A percentile compares a stretch with the other conserved stretches of the same genome.
phyloP scores from a whole-genome alignment of 805 yeast genomes.

The Candida peoriensis region DNA sequence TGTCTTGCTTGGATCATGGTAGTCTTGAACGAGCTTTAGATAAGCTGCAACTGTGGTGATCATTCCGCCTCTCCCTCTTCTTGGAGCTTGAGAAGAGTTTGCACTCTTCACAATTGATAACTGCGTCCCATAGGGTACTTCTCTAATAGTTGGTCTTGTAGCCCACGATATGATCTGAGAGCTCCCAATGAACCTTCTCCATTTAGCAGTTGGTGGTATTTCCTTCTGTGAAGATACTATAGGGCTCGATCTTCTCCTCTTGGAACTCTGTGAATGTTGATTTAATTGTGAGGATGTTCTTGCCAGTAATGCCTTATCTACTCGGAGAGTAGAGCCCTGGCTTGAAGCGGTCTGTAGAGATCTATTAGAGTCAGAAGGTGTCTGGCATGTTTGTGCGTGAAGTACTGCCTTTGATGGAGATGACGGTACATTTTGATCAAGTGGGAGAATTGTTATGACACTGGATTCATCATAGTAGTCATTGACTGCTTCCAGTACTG shows the following conservation, averaged over 20 bases:
- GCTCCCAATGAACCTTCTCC: slow-evolving; percentile 54
- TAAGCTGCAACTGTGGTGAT: slow-evolving; percentile 26
- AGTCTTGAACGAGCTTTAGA: slow-evolving; percentile 27
- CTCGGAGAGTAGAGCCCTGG: too few species aligned
- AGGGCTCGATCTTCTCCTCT: slow-evolving; percentile 1
- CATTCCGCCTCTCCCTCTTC: slow-evolving; percentile 18
- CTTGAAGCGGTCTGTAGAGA: too few species aligned
- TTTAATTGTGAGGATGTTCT: not conserved
- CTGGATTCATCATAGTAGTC: slow-evolving; percentile 31
- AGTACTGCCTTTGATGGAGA: too few species aligned
- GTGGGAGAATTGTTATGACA: not conserved
- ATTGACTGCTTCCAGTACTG: slow-evolving; percentile 34
- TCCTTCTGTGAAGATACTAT: slow-evolving; percentile 10
- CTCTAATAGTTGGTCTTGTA: slow-evolving; percentile 54
- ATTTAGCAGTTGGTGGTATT: slow-evolving; percentile 15
- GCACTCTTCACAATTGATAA: slow-evolving; percentile 35
- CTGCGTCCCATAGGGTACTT: slow-evolving; percentile 40
- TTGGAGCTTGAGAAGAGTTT: slow-evolving; percentile 21
- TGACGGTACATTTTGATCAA: not conserved
- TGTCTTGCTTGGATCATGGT: slow-evolving; percentile 19
- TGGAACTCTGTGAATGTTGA: not conserved
- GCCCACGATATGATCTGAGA: slow-evolving; percentile 64
- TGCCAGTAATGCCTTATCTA: too few species aligned
- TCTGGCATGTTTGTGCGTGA: too few species aligned
- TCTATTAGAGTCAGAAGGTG: not conserved